A percentile compares a stretch with the other conserved stretches of the same genome.
Evolutionary conservation across 495 filamentous ascomycete genomes (phyloP).

Genomic region (Hypoxylon lenormandii): DNA sequence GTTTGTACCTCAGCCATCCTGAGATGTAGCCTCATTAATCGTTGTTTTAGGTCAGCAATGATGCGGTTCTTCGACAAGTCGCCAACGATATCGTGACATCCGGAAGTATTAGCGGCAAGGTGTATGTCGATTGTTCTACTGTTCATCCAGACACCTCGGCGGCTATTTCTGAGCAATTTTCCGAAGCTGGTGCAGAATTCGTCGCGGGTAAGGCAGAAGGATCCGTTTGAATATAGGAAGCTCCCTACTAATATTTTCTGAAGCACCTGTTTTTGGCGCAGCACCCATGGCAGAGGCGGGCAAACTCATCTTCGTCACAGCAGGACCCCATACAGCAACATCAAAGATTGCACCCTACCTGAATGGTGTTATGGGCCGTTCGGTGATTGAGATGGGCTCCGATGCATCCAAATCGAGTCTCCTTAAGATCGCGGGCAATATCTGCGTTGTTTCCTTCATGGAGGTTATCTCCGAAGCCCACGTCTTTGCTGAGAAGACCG

Average conservation of each 20-base stretch:
- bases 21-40: background rate
- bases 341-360: conserved; percentile 74
- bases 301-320: conserved; percentile 73
- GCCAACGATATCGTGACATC: conserved; percentile 62
- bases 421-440: conserved; percentile 79
- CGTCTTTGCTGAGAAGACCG: conserved; percentile 68
- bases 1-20: conserved; percentile 55
- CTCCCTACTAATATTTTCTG: background rate
- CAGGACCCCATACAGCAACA: conserved; percentile 65
- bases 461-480: conserved; percentile 68
- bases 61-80: conserved; percentile 69
- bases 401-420: conserved; percentile 64
- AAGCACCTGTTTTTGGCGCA: conserved; percentile 77
- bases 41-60: conserved; percentile 37
- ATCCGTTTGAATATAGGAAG: background rate
- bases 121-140: conserved; percentile 81
- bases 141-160: conserved; percentile 78
- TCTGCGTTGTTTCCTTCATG: conserved; percentile 65
- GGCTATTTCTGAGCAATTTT: conserved; percentile 61
- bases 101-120: conserved; percentile 64
- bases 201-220: conserved; percentile 54
- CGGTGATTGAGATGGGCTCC: conserved; percentile 69
- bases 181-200: conserved; percentile 68
- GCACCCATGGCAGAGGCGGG: conserved; percentile 75
- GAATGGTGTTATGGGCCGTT: conserved; percentile 73